phyloP scores from a whole-genome alignment of 1,139 yeast species.

The Diutina mesorugosa region DNA sequence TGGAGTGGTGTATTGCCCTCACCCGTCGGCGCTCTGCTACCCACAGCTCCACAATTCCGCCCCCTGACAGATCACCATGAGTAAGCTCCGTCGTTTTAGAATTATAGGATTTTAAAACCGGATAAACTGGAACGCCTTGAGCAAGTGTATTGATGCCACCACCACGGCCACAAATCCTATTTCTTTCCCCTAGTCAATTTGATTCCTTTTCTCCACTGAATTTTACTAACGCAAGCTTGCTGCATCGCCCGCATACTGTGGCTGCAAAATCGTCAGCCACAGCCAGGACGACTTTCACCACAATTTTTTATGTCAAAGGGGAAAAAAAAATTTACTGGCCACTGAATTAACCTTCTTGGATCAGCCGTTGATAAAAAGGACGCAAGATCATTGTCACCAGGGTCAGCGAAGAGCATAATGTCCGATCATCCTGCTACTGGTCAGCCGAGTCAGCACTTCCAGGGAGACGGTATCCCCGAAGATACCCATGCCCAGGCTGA shows the following conservation, averaged over 20 bases:
- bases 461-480: too few relatives aligned
- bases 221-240: background rate
- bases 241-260: background rate
- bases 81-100: too few relatives aligned
- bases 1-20: too few relatives aligned
- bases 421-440: background rate
- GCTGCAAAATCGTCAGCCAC: background rate
- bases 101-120: too few relatives aligned
- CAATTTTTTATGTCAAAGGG: background rate
- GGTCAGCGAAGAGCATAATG: background rate
- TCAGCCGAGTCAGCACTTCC: too few relatives aligned
- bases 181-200: background rate
- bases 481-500: too few relatives aligned
- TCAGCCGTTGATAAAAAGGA: background rate
- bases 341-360: background rate
- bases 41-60: too few relatives aligned
- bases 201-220: background rate
- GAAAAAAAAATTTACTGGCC: background rate
- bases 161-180: background rate
- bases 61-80: too few relatives aligned
- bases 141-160: background rate
- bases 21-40: too few relatives aligned
- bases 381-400: background rate
- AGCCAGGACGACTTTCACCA: background rate
- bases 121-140: too few relatives aligned